These are phyloP conservation scores for Obba rivulosa DNA, from an alignment of 768 basidiomycete species.

Conservation along the genomic window DNA sequence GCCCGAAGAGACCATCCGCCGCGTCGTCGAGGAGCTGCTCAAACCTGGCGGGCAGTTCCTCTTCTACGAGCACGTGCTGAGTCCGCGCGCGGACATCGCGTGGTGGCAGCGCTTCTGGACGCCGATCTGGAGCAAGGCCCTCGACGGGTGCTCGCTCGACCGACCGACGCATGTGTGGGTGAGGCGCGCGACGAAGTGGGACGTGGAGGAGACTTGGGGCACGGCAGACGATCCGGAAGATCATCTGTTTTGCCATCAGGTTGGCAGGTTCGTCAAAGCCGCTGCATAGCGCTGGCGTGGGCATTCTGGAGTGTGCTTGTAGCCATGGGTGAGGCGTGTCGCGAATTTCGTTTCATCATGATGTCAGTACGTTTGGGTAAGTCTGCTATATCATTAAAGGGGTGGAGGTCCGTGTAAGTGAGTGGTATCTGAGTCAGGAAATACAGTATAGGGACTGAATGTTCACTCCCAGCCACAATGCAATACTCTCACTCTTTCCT, in stretches of 20 bases:
- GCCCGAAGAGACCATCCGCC: conserved; percentile 42
- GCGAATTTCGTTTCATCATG: too few species aligned
- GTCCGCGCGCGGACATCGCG: conserved; percentile 44
- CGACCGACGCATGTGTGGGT: conserved; percentile 47
- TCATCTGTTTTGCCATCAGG: conserved; percentile 53
- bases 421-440: too few species aligned
- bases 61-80: conserved; percentile 68
- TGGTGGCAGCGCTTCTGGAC: conserved; percentile 76
- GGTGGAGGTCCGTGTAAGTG: too few species aligned
- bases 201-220: conserved; percentile 37
- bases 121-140: conserved; percentile 54
- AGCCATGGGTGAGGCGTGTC: too few species aligned
- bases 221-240: conserved; percentile 52
- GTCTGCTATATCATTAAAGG: too few species aligned
- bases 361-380: too few species aligned
- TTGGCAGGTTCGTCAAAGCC: conserved; percentile 51
- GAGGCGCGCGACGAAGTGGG: conserved; percentile 44
- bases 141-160: conserved; percentile 64
- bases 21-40: conserved; percentile 47
- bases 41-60: conserved; percentile 61
- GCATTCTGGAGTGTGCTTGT: too few species aligned
- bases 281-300: neutral
- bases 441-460: too few species aligned
- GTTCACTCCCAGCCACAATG: too few species aligned
- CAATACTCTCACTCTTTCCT: too few species aligned